Evolutionary conservation across 1,139 yeast species (phyloP).

Genomic region (Kodamaea alishanica): DNA sequence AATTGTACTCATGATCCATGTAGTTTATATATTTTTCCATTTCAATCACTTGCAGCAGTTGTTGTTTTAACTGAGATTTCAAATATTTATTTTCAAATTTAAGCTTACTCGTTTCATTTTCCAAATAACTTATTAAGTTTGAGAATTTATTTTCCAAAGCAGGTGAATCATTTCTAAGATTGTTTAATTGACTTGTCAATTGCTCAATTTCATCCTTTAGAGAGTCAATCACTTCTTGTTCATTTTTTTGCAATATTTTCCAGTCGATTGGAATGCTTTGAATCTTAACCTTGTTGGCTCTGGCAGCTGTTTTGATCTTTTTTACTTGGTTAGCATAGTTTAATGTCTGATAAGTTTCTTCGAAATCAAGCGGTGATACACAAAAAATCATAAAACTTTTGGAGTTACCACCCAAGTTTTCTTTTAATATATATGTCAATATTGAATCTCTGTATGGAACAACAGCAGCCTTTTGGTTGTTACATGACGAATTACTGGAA

Average conservation of each 20-base stretch:
- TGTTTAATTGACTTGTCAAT: constrained; percentile 26
- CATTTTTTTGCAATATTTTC: constrained; percentile 26
- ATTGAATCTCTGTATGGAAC: constrained; percentile 73
- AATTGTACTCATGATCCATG: constrained; percentile 23
- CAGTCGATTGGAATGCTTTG: constrained; percentile 29
- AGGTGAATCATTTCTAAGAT: constrained; percentile 5
- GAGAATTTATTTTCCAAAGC: constrained; percentile 15
- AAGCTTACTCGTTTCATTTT: constrained; percentile 26
- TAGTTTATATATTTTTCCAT: constrained; percentile 27
- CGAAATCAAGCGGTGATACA: constrained; percentile 70
- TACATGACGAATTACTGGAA: constrained; percentile 29
- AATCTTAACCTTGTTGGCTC: constrained; percentile 37
- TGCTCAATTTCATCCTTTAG: constrained; percentile 30
- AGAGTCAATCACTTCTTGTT: constrained; percentile 27
- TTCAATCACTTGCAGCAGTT: constrained; percentile 23
- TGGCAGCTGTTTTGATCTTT: constrained; percentile 61
- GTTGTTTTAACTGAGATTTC: constrained; percentile 17
- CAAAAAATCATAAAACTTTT: constrained; percentile 76
- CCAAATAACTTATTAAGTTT: constrained; percentile 31
- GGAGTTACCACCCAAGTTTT: constrained; percentile 70
- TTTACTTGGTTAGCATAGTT: constrained; percentile 76
- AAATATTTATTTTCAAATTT: constrained; percentile 37
- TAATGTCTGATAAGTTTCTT: constrained; percentile 69
- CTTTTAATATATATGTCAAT: constrained; percentile 69
- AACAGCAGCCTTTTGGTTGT: constrained; percentile 25